These are phyloP conservation scores for Penicillium desertorum DNA, from an alignment of 495 filamentous ascomycete species.

Conservation along the genomic window DNA sequence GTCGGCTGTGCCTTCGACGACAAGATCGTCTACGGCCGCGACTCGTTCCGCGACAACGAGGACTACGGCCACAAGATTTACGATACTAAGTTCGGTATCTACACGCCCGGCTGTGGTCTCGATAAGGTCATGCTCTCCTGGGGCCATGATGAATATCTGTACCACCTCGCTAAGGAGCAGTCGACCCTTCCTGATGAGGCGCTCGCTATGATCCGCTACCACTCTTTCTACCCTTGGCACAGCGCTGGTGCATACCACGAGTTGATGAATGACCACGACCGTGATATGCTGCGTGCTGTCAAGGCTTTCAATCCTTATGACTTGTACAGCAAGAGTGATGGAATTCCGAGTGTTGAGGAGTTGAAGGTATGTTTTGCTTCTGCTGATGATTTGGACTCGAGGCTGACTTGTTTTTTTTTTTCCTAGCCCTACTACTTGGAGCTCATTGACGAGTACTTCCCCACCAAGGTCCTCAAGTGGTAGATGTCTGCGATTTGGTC, in stretches of 20 bases:
- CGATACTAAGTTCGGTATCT: conserved; percentile 72
- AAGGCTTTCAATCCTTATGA: conserved; percentile 90
- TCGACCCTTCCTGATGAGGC: conserved; percentile 73
- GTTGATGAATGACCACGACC: conserved; percentile 80
- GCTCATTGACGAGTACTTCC: conserved; percentile 84
- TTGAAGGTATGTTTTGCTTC: conserved; percentile 28
- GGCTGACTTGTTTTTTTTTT: not conserved
- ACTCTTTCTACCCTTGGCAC: conserved; percentile 92
- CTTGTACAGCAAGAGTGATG: conserved; percentile 88
- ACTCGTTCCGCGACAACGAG: conserved; percentile 70
- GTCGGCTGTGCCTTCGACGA: conserved; percentile 82
- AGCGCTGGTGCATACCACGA: conserved; percentile 70
- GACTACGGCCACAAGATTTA: conserved; percentile 67
- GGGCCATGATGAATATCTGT: conserved; percentile 92
- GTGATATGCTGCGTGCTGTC: conserved; percentile 74
- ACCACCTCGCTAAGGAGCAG: conserved; percentile 78
- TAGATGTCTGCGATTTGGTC: conserved; percentile 37
- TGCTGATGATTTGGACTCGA: not conserved
- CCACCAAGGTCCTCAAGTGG: conserved; percentile 74
- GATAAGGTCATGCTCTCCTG: conserved; percentile 86
- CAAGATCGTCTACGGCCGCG: conserved; percentile 70
- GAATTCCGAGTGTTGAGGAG: conserved; percentile 68
- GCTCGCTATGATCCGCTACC: conserved; percentile 86
- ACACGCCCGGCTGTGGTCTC: conserved; percentile 70
- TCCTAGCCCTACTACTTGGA: conserved; percentile 72